Base-by-base conservation (phyloP, 352 stramenopile genomes). In the Thraustotheca clavata region DNA sequence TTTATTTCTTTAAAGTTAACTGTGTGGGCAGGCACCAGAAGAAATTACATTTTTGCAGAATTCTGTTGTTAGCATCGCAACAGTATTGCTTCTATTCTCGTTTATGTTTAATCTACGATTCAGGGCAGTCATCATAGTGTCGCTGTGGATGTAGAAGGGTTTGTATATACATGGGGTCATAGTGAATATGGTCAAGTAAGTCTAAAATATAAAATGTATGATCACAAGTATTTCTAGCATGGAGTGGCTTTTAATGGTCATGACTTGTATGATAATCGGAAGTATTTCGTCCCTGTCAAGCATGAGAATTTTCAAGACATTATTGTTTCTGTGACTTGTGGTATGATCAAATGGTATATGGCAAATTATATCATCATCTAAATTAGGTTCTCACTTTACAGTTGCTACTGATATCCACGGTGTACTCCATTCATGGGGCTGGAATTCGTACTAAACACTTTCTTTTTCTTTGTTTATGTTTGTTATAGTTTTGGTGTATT, bases 131-230 rank as follows among this genome's bases (percentile, higher is more conserved):
- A 92, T 57, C 83, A 92, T 59, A 89, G 79, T 47, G 83, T 90
- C 39, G 77, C 77, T 0, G 83, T 88, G 16, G 75, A 82, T 8
- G 63, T 66, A 8, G 71, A 73, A 1, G 75, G 82, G 7, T 73
- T 73, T n/a, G 80, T 89, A 3, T 90, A 81, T 59, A 73, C 83
- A 52, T 92, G 80, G 80, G 83, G 83, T 20, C 83, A 92, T 62
- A 89, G 79, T 61, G 83, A 92, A 59, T 92, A 92, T 71, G 83
- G 83, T 7, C 83, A 92, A 33, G 55, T 63, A 54, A 38, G 11
- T 62, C 32, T n/a, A n/a, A n/a, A n/a, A n/a, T n/a, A n/a, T n/a
- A n/a, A n/a, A 38, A 7, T 61, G 0, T 26, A 11, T 48, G 31
- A 6, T 16, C n/a, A 14, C 5, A 16, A 9, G 5, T 55, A 11